These are phyloP conservation scores for Dissoconium aciculare DNA, from an alignment of 2,329 filamentous ascomycete genomes.

Conservation along the genomic window DNA sequence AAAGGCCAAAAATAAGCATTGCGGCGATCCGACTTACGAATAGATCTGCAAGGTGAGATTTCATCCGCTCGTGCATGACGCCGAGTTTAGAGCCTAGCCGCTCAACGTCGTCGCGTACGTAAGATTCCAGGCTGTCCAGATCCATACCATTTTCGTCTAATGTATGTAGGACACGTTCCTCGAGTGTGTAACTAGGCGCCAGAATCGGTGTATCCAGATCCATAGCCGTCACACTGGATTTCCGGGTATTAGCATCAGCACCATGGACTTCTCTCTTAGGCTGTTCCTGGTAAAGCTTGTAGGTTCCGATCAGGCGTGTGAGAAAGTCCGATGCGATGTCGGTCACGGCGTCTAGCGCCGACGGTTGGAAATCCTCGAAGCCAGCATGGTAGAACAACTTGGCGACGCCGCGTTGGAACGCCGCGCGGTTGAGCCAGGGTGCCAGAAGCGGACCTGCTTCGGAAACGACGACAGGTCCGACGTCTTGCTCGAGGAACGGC, in stretches of 20 bases:
- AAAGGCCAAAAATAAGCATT: background rate
- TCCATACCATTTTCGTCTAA: constrained; percentile 73
- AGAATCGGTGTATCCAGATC: no score
- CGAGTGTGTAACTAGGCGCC: constrained; percentile 54
- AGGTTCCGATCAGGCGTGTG: constrained; percentile 60
- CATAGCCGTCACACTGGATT: no score
- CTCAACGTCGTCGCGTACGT: constrained; percentile 89
- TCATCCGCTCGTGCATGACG: constrained; percentile 88
- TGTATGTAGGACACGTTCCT: constrained; percentile 78
- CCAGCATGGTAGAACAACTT: constrained; percentile 94
- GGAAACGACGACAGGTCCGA: constrained; percentile 75
- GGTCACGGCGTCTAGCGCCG: constrained; percentile 77
- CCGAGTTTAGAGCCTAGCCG: constrained; percentile 63
- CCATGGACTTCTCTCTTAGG: constrained; percentile 48
- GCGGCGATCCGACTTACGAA: constrained; percentile 33
- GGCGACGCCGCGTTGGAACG: constrained; percentile 76
- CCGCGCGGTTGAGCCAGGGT: constrained; percentile 63
- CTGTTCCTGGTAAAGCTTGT: constrained; percentile 69
- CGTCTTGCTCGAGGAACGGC: constrained; percentile 73
- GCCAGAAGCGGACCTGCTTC: constrained; percentile 83
- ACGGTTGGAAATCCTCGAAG: constrained; percentile 94
- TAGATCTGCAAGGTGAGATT: constrained; percentile 79
- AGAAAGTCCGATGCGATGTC: constrained; percentile 86
- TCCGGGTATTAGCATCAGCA: no score
- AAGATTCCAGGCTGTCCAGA: constrained; percentile 64